Conservation (phyloP, 106 monocot genomes). For the Agapanthus africanus region DNA sequence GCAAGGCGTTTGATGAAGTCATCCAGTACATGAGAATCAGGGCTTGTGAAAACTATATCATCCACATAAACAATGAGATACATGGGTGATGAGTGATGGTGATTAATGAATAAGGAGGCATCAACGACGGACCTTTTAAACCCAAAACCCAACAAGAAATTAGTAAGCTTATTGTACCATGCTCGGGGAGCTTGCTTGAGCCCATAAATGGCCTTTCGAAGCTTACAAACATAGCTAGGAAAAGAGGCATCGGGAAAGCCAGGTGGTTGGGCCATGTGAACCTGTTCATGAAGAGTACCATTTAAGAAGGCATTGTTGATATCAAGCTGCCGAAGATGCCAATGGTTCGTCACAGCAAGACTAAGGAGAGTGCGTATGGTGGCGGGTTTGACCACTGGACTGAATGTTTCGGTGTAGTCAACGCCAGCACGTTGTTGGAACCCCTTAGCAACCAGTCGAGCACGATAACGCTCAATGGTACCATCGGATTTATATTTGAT, state of each 20-base stretch:
- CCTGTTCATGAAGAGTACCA: not conserved
- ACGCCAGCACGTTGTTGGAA: not conserved
- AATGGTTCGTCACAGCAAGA: not conserved
- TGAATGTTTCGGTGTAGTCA: constrained; percentile 3
- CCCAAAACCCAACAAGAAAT: not conserved
- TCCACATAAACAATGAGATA: not conserved
- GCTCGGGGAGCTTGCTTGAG: not conserved
- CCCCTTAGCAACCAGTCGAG: not conserved
- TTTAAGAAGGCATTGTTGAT: not conserved
- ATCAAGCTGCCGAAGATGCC: not conserved
- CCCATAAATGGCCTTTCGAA: not conserved
- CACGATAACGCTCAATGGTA: not conserved
- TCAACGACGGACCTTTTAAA: not conserved
- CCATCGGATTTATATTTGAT: not conserved
- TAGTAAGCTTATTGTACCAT: not conserved
- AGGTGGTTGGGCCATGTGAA: not conserved
- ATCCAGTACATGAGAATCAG: not conserved
- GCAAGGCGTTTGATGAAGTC: too few species aligned
- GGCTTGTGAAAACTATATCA: not conserved
- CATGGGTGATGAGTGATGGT: not conserved
- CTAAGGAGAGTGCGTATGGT: not conserved
- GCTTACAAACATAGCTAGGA: not conserved
- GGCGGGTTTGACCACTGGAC: not conserved
- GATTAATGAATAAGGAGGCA: not conserved
- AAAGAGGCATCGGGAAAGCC: not conserved